Base-by-base conservation (phyloP, 78 protist genomes). In the Dictyostelium brefeldianum region DNA sequence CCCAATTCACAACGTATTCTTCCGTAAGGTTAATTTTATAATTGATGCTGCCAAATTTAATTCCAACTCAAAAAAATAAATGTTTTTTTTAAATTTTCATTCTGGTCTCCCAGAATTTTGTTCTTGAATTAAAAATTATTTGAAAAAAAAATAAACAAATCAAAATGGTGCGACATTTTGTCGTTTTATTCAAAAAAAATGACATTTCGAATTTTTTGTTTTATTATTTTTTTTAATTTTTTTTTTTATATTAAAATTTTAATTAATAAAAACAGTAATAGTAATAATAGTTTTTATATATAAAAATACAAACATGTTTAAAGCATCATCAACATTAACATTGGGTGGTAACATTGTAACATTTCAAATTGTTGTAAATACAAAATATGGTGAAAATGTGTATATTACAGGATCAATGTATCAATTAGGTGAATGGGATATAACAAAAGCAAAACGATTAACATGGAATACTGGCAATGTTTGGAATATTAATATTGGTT, bases 1-100 rank as follows among this genome's bases (percentile, higher is more conserved):
- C 99, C 99, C 99, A 43, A 96, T 99, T 77, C 96, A 95, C 94
- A 97, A 98, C 94, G 98, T 96, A 67, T 95, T 46, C 97, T 81
- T 99, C 97, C 96, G 99, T 94, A 99, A 99, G 96, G 98, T 97
- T 70, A 99, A 99, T 46, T 99, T 99, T 75, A 96, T 96, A 95
- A 51, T 97, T 83, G 99, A 98, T 11, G 82, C 89, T 67, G 82
- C 57, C 43, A 85, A 89, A 79, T 83, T 94, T n/a, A n/a, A n/a
- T n/a, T n/a, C n/a, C n/a, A n/a, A n/a, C n/a, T n/a, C n/a, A n/a
- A n/a, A n/a, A n/a, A n/a, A n/a, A n/a, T n/a, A n/a, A n/a, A n/a
- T n/a, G n/a, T n/a, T n/a, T n/a, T n/a, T 36, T 36, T 36, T 36
- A 2, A 36, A 36, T 3, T 36, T 36, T 36, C 43, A 2, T 36